Conservation (phyloP, 2,329 filamentous ascomycete genomes). For the Sporothrix pseudoabietina region DNA sequence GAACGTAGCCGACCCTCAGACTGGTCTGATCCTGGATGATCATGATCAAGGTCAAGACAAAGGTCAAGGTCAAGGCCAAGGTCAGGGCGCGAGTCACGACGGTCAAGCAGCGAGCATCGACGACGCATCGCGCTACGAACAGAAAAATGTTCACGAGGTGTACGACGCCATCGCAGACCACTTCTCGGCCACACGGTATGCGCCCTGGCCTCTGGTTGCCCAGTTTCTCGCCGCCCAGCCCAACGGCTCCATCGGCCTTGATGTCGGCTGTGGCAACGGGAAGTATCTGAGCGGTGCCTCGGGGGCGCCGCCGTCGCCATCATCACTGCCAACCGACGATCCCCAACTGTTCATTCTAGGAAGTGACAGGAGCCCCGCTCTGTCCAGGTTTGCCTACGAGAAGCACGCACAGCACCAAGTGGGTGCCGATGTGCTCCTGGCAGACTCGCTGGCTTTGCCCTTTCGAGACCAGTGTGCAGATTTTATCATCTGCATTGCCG, state of each 20-base stretch:
- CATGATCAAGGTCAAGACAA: background rate
- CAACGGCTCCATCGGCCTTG: slow-evolving; percentile 77
- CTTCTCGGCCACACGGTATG: slow-evolving; percentile 77
- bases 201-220: slow-evolving; percentile 91
- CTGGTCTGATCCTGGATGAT: background rate
- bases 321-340: background rate
- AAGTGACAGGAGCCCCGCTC: slow-evolving; percentile 73
- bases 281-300: slow-evolving; percentile 69
- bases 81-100: background rate
- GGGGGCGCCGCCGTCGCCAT: background rate
- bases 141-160: slow-evolving; percentile 83
- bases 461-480: slow-evolving; percentile 66
- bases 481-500: slow-evolving; percentile 92
- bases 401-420: slow-evolving; percentile 36
- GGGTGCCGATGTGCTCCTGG: slow-evolving; percentile 68
- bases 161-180: slow-evolving; percentile 86
- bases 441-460: slow-evolving; percentile 81
- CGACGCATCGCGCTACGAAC: slow-evolving; percentile 65
- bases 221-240: slow-evolving; percentile 68
- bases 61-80: background rate
- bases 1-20: background rate
- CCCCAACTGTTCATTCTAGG: slow-evolving; percentile 75
- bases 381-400: slow-evolving; percentile 54
- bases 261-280: slow-evolving; percentile 95
- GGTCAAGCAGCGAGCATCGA: background rate